A percentile compares a stretch with the other conserved stretches of the same genome.
Conservation (phyloP, 495 filamentous ascomycete genomes). For the Barbatosphaeria neglecta region DNA sequence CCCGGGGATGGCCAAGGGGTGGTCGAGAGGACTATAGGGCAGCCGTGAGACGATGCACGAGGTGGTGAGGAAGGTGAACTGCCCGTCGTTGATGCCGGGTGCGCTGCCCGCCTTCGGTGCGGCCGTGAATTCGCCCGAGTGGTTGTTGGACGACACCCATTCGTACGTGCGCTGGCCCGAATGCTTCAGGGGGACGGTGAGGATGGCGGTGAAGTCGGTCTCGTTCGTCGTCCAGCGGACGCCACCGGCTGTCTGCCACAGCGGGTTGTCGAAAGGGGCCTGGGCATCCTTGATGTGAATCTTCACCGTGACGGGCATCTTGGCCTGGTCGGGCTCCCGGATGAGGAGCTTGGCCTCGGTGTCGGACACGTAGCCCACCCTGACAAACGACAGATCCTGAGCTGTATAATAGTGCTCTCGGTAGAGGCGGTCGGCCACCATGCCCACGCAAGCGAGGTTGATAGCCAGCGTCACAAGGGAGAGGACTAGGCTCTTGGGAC, state of each 20-base stretch:
- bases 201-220: constrained; percentile 67
- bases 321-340: constrained; percentile 64
- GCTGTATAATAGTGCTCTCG: constrained; percentile 55
- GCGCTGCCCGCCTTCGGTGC: constrained; percentile 51
- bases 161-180: constrained; percentile 55
- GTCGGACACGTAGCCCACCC: constrained; percentile 77
- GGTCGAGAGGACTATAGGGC: constrained; percentile 71
- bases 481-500: constrained; percentile 43
- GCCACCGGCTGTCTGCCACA: constrained; percentile 57
- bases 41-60: constrained; percentile 86
- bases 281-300: constrained; percentile 36
- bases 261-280: constrained; percentile 31
- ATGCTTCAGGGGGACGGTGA: constrained; percentile 43
- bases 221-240: constrained; percentile 53
- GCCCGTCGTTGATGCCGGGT: constrained; percentile 40
- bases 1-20: constrained; percentile 72
- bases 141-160: constrained; percentile 73
- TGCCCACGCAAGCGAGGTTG: constrained; percentile 53
- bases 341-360: constrained; percentile 70
- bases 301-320: constrained; percentile 62
- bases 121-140: constrained; percentile 61
- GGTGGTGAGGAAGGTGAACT: constrained; percentile 79
- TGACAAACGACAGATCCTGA: constrained; percentile 68
- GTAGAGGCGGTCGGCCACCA: constrained; percentile 64
- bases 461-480: constrained; percentile 55